phyloP scores from a whole-genome alignment of 1,284 basidiomycete species.

The Sphagnurus paluster region DNA sequence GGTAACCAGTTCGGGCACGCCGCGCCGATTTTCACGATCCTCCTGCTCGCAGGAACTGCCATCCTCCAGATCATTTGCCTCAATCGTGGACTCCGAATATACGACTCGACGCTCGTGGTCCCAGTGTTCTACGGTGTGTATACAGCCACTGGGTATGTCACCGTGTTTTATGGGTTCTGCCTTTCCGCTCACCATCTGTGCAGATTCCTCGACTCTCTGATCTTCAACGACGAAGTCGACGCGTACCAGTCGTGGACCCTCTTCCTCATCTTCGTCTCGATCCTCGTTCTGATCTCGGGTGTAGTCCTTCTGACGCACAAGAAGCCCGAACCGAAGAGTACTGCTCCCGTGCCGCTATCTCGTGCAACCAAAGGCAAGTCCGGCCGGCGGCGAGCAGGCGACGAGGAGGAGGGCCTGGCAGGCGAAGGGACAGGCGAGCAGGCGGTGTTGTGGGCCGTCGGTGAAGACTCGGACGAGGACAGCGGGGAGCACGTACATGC shows the following conservation, averaged over 20 bases:
- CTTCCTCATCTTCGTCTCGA: constrained; percentile 83
- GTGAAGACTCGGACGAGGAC: constrained; percentile 64
- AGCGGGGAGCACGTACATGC: constrained; percentile 35
- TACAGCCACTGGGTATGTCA: constrained; percentile 62
- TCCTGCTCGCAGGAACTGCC: constrained; percentile 78
- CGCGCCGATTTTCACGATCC: constrained; percentile 80
- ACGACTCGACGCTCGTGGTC: constrained; percentile 77
- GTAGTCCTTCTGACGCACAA: constrained; percentile 85
- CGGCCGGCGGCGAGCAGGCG: constrained; percentile 15
- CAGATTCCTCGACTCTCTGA: constrained; percentile 40
- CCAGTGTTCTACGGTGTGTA: constrained; percentile 76
- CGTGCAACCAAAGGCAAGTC: constrained; percentile 24
- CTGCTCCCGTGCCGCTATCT: constrained; percentile 19
- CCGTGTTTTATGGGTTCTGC: not conserved
- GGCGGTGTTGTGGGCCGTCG: constrained; percentile 62
- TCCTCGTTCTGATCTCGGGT: constrained; percentile 81
- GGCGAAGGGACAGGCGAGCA: constrained; percentile 36
- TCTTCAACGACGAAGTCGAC: constrained; percentile 82
- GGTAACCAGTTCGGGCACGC: constrained; percentile 86
- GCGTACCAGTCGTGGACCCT: constrained; percentile 85
- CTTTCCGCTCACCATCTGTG: not conserved
- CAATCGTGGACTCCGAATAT: constrained; percentile 81
- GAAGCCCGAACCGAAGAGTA: constrained; percentile 59
- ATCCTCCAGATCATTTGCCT: constrained; percentile 89
- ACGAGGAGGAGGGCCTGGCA: constrained; percentile 29